phyloP scores from a whole-genome alignment of 2,329 filamentous ascomycete species.

The Clonostachys solani region DNA sequence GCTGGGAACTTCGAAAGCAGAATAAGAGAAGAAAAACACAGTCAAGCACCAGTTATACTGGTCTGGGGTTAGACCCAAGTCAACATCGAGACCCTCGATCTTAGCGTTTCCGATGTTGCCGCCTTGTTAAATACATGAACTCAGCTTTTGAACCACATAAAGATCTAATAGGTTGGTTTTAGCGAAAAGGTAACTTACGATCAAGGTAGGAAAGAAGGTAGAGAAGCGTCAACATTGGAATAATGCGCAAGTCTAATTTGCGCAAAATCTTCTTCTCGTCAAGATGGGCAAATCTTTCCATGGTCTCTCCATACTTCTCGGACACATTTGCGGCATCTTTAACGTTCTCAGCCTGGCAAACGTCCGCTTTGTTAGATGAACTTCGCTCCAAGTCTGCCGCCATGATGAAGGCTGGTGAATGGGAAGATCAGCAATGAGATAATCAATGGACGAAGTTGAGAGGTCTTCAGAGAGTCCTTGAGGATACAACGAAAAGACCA shows the following conservation, averaged over 20 bases:
- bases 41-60: slow-evolving; percentile 69
- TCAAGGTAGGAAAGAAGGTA: slow-evolving; percentile 70
- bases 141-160: not conserved
- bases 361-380: too few relatives aligned
- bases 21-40: slow-evolving; percentile 77
- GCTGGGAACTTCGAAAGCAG: slow-evolving; percentile 69
- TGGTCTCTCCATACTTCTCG: not conserved
- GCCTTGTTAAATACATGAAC: slow-evolving; percentile 14
- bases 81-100: slow-evolving; percentile 51
- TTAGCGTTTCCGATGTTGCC: slow-evolving; percentile 66
- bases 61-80: slow-evolving; percentile 51
- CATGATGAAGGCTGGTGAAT: too few relatives aligned
- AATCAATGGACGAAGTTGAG: too few relatives aligned
- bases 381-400: too few relatives aligned
- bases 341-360: too few relatives aligned
- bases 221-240: slow-evolving; percentile 61
- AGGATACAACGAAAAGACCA: too few relatives aligned
- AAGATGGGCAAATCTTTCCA: slow-evolving; percentile 11
- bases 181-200: slow-evolving; percentile 24
- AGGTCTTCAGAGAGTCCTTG: too few relatives aligned
- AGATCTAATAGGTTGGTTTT: too few relatives aligned
- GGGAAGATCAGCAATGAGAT: too few relatives aligned
- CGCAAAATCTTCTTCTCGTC: slow-evolving; percentile 53
- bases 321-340: too few relatives aligned
- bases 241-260: slow-evolving; percentile 50